Percentiles rank a stretch among this genome's conserved stretches.
phyloP scores from a whole-genome alignment of 1,284 basidiomycete species.

The Dichomitus squalens region DNA sequence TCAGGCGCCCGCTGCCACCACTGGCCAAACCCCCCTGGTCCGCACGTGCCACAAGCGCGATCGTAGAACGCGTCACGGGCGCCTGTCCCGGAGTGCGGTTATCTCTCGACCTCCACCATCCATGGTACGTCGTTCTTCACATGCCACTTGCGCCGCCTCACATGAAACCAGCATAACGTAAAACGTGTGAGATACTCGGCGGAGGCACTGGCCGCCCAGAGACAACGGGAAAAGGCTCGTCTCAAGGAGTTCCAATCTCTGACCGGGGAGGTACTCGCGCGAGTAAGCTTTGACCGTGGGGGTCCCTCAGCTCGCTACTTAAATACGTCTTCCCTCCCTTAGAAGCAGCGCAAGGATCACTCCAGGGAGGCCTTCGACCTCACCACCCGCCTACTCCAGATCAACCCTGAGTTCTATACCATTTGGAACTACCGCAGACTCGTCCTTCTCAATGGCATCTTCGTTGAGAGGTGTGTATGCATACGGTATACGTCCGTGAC shows the following conservation, averaged over 20 bases:
- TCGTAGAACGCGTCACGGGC: constrained; percentile 9
- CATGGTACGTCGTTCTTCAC: constrained; percentile 5
- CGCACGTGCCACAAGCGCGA: constrained; percentile 20
- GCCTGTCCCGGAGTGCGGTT: constrained; percentile 1
- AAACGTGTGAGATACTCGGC: constrained; percentile 67
- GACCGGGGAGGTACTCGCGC: constrained; percentile 62
- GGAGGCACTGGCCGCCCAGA: constrained; percentile 68
- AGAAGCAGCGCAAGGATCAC: constrained; percentile 75
- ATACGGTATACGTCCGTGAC: not conserved
- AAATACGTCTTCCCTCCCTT: constrained; percentile 13
- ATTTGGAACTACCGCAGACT: constrained; percentile 90
- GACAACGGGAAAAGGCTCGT: constrained; percentile 70
- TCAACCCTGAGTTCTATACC: constrained; percentile 92
- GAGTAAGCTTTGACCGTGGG: constrained; percentile 47
- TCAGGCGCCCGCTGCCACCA: constrained; percentile 5
- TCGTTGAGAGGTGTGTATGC: constrained; percentile 58
- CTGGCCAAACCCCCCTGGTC: not conserved
- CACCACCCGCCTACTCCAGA: constrained; percentile 76
- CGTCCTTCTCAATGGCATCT: constrained; percentile 76
- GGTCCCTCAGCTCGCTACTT: constrained; percentile 6
- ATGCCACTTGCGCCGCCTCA: not conserved
- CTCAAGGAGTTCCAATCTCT: constrained; percentile 78
- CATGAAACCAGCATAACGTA: constrained; percentile 66
- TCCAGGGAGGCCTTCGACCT: constrained; percentile 68
- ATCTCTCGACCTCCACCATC: constrained; percentile 9